Evolutionary conservation across 768 basidiomycete genomes (phyloP), one percentile per base, ranked within the genome.

Genomic region (Pulveroboletus ravenelii): DNA sequence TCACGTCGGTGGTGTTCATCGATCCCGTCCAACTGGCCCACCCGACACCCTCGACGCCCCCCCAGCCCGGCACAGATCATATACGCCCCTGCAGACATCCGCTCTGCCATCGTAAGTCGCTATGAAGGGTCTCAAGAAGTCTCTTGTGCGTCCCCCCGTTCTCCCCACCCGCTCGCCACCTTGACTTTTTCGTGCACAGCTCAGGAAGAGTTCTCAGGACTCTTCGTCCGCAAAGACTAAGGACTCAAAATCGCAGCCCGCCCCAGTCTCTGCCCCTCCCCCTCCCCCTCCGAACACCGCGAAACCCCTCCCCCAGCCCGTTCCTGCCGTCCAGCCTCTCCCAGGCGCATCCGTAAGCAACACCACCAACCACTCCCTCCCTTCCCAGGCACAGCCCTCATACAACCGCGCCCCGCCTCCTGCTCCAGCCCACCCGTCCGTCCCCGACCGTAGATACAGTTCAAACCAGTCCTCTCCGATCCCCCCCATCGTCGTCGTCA

Each of bases 81-180:
- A 25, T n/a, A n/a, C n/a, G n/a, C n/a, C 34, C 23, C 41, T 13
- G 52, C 58, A 51, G 63, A 52, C 55, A 45, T 35, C 23, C 31
- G 56, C 47, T 47, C 59, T 59, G 54, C 54, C 34, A 47, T 50
- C 52, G 35, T 31, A 17, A 27, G 47, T 20, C 50, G 55, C 37
- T 43, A 91, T 92, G 89, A 92, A 91, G 74, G 84, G 82, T 57
- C 75, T 92, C 67, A 89, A 86, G 78, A 91, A 89, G 74, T 86
- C 84, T 56, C 71, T 90, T 61, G 89, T 89, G 63, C 61, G 77
- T 69, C 53, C 59, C 52, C 53, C 27, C 55, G 29, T 43, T 51
- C 41, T 48, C 15, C 49, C 48, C 50, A 51, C 55, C 53, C 53
- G 44, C 57, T 57, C 61, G 30, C 49, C 25, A 59, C 61, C 45